These are phyloP conservation scores for Colletotrichum nymphaeae DNA, from an alignment of 2,329 filamentous ascomycete genomes.

Conservation along the genomic window DNA sequence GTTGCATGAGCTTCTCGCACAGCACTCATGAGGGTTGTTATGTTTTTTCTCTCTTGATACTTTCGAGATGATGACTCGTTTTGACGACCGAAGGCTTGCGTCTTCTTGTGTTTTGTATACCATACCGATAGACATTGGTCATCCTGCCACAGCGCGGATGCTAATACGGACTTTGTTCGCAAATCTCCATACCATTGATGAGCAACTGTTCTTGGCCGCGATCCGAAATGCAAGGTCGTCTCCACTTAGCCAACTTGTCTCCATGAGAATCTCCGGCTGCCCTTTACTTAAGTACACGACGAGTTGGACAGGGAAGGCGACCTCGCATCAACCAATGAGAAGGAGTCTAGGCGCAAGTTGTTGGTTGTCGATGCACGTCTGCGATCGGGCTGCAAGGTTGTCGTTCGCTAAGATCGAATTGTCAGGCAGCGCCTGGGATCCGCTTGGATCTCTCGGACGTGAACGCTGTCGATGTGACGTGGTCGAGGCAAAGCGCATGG, in stretches of 20 bases:
- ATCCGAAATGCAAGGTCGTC: not conserved
- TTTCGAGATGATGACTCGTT: constrained; percentile 18
- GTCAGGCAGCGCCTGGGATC: constrained; percentile 21
- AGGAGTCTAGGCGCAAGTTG: not conserved
- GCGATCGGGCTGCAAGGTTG: constrained; percentile 18
- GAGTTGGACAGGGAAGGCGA: constrained; percentile 1
- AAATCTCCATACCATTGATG: not conserved
- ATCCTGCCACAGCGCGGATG: constrained; percentile 7
- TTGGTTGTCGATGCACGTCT: not conserved
- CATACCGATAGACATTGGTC: constrained; percentile 17
- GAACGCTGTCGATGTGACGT: constrained; percentile 19
- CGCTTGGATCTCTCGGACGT: constrained; percentile 32
- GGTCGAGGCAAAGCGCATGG: constrained; percentile 13
- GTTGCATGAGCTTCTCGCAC: constrained; percentile 14
- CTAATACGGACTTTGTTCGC: constrained; percentile 12
- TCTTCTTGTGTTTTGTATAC: constrained; percentile 19
- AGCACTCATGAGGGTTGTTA: constrained; percentile 4
- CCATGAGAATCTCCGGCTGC: not conserved
- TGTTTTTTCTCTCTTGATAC: constrained; percentile 1
- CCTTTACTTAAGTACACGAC: not conserved
- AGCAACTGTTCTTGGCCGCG: not conserved
- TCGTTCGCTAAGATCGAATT: constrained; percentile 20
- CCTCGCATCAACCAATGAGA: not conserved
- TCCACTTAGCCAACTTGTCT: not conserved
- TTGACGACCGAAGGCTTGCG: constrained; percentile 8